Evolutionary conservation across 176 grass and related monocot genomes (phyloP).

Genomic region (Carex pumila): DNA sequence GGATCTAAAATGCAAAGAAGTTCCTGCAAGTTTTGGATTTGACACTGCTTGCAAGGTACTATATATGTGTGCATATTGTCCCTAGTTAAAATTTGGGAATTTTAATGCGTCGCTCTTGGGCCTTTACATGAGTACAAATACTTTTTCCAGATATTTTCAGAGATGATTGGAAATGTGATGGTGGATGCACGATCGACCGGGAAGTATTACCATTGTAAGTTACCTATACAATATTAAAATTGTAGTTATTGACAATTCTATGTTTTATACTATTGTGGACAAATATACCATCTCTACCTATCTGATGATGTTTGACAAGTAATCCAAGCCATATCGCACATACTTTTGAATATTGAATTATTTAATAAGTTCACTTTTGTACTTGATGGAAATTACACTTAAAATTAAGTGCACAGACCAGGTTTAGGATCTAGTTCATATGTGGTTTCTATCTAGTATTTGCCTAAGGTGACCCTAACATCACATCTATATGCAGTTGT

Average conservation of each 20-base stretch:
- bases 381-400: neutral
- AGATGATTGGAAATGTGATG: slow-evolving; percentile 99
- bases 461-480: neutral
- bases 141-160: slow-evolving; percentile 81
- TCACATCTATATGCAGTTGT: slow-evolving; percentile 57
- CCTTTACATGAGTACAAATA: neutral
- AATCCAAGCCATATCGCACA: neutral
- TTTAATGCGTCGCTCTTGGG: neutral
- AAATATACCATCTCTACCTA: neutral
- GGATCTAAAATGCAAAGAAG: slow-evolving; percentile 95
- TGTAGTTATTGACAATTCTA: neutral
- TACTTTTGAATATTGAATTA: neutral
- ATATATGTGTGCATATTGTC: neutral
- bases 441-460: neutral
- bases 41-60: slow-evolving; percentile 96
- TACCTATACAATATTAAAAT: neutral
- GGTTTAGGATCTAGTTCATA: neutral
- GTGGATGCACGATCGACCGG: slow-evolving; percentile 93
- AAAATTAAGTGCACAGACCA: neutral
- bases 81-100: neutral
- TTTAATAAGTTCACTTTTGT: neutral
- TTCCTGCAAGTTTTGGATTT: slow-evolving; percentile 98
- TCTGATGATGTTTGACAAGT: neutral
- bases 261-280: neutral
- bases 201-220: slow-evolving; percentile 99